Evolutionary conservation across 176 grass and related monocot species (phyloP), one percentile per base, ranked within the genome.

Genomic region (Carex kokanica): DNA sequence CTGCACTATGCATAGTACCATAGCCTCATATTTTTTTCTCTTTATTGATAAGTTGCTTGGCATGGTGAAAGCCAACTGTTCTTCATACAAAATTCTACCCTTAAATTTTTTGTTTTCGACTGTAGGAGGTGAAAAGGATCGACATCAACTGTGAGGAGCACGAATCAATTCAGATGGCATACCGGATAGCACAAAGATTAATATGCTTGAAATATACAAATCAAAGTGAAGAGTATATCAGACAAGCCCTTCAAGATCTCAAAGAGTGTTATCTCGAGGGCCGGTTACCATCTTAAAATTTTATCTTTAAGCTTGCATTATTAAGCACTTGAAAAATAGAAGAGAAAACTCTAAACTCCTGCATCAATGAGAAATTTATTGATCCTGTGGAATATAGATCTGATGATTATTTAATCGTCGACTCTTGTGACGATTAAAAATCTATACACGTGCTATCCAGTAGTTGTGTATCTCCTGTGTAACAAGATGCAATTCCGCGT

Each of bases 121-220:
- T 75, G 56, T 81, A 98, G 95, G 95, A 94, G 88, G 73, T 86
- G 86, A 84, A 89, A 69, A 94, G 91, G 88, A 98, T 90, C 84
- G 78, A 86, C 55, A 79, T 80, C 41, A 94, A 93, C 63, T 83
- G 73, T 34, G 84, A 90, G 81, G 83, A 94, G 62, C 91, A 88
- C 40, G 79, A 61, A 63, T 91, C 95, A 47, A 85, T 98, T 64
- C 89, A 90, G 83, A 85, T 87, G 87, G 71, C 74, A 3, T 98
- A 98, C 87, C 74, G 85, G 20, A 85, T 90, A 15, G 91, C 60
- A 5, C 95, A 95, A 74, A 90, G 81, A 66, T 90, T 98, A 53
- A 80, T 93, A 55, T 98, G 95, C 84, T 86, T 98, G 68, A 98
- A 98, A 85, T 93, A 98, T 78, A 91, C 92, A 1, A 95, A 93